phyloP scores from a whole-genome alignment of 2,329 filamentous ascomycete genomes.

The Hirsutella minnesotensis region DNA sequence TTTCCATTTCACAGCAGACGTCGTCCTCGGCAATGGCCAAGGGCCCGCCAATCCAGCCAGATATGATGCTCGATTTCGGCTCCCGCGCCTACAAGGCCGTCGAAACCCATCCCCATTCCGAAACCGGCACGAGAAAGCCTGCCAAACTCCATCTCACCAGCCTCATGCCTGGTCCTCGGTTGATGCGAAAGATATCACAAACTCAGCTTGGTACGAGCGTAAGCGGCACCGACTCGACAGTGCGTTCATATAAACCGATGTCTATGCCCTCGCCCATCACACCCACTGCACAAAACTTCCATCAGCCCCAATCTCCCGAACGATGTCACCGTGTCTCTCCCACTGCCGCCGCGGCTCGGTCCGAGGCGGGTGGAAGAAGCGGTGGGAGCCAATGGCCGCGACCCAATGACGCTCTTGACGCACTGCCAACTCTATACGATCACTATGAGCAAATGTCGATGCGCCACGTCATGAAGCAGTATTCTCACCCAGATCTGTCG shows the following conservation, averaged over 20 bases:
- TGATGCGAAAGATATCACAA: slow-evolving; percentile 13
- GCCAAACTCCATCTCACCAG: slow-evolving; percentile 36
- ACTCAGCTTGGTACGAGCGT: background rate
- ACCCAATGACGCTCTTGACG: slow-evolving; percentile 17
- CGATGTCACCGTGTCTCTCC: background rate
- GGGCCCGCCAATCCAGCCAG: slow-evolving; percentile 36
- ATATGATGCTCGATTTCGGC: slow-evolving; percentile 30
- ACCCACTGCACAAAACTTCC: background rate
- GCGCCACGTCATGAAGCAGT: slow-evolving; percentile 24
- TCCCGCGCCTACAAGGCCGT: slow-evolving; percentile 11
- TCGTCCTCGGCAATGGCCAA: slow-evolving; percentile 47
- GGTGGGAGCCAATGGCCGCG: slow-evolving; percentile 12
- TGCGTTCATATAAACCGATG: background rate
- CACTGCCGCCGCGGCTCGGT: background rate
- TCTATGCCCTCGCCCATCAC: background rate
- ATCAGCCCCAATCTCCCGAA: background rate
- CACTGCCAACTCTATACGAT: slow-evolving; percentile 40
- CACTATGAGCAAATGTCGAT: slow-evolving; percentile 48
- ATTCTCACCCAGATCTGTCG: slow-evolving; percentile 5
- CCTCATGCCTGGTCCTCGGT: slow-evolving; percentile 23
- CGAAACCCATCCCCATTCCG: slow-evolving; percentile 1
- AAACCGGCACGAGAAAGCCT: slow-evolving; percentile 30
- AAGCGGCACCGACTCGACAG: background rate
- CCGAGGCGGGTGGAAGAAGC: slow-evolving; percentile 17
- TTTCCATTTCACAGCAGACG: slow-evolving; percentile 47